Base-by-base conservation (phyloP, 2,329 filamentous ascomycete species). In the Calonectria naviculata region DNA sequence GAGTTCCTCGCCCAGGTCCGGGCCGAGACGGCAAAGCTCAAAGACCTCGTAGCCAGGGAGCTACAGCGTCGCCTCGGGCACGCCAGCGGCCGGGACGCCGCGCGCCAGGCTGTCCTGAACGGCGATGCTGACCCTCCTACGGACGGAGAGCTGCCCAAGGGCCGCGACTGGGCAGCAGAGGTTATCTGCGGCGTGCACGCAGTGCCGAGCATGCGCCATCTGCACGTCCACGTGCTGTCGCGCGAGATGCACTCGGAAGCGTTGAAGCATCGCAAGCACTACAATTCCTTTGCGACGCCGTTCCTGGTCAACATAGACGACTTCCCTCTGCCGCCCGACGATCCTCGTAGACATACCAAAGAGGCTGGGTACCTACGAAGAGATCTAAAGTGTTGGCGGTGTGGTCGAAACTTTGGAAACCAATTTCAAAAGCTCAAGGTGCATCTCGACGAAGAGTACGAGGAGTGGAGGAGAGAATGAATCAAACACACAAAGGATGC, bases 191-290 rank as follows among this genome's bases (percentile, higher is more conserved):
- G 97, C 17, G 89, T 98, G 9, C 97, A 99, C 84, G 93, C 94
- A 4, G 91, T 93, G 75, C 97, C 97, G 4, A 95, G 93, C 67
- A 98, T 99, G 97, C 92, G 90, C 73, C 95, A 98, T 81, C 81
- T 98, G 66, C 97, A 99, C 83, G 87, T 98, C 5, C 97, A 99
- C 82, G 91, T 98, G 34, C 84, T 98, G 68, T 94, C 93, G 44
- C 87, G 90, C 21, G 97, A 99, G 81, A 93, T 94, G 87, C 88
- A 91, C 77, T 95, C 93, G 42, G 88, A 89, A 13, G 88, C 88
- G 54, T 75, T 98, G 82, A 94, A 92, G 84, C 92, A 96, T 80
- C 88, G 91, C 74, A 96, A 95, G 81, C 97, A 98, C 84, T 98
- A 98, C 84, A 94, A 97, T 80, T 97, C 93, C 74, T 98, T 98